These are phyloP conservation scores for Ophiostoma pallidulum DNA, from an alignment of 2,329 filamentous ascomycete species.

Conservation along the genomic window DNA sequence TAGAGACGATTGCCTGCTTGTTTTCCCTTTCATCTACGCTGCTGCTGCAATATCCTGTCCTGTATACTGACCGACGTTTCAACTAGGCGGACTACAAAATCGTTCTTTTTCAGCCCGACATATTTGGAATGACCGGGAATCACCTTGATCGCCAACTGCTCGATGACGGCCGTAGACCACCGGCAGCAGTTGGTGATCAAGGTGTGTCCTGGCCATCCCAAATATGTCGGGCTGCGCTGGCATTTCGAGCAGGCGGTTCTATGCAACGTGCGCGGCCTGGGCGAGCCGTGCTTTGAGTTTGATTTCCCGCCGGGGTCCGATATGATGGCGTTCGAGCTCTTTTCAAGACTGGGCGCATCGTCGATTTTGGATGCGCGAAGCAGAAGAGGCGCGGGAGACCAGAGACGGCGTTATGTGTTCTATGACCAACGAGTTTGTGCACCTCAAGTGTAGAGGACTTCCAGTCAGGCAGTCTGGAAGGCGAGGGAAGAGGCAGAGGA, in stretches of 20 bases:
- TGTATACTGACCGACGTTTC: no score
- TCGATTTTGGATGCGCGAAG: no score
- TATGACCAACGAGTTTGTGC: no score
- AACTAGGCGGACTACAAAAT: conserved; percentile 1
- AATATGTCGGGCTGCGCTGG: no score
- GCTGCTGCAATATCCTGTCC: no score
- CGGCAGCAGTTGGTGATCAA: neutral
- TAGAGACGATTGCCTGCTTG: neutral
- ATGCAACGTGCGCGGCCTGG: neutral
- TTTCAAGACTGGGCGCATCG: conserved; percentile 4
- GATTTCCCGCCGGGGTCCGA: conserved; percentile 7
- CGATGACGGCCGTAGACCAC: neutral
- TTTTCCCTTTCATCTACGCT: neutral
- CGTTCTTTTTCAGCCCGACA: neutral
- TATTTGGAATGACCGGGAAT: neutral
- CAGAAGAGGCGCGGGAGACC: no score
- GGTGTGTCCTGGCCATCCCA: no score
- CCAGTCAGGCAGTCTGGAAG: no score
- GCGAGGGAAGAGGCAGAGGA: no score
- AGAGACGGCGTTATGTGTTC: no score
- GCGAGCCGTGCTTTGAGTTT: neutral
- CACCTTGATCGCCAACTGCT: neutral
- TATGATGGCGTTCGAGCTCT: conserved; percentile 7
- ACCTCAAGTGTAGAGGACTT: no score
- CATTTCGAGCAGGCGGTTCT: conserved; percentile 5